Evolutionary conservation across 345 rosid species (phyloP), one percentile per base, ranked within the genome.

Genomic region (Turnera subulata): DNA sequence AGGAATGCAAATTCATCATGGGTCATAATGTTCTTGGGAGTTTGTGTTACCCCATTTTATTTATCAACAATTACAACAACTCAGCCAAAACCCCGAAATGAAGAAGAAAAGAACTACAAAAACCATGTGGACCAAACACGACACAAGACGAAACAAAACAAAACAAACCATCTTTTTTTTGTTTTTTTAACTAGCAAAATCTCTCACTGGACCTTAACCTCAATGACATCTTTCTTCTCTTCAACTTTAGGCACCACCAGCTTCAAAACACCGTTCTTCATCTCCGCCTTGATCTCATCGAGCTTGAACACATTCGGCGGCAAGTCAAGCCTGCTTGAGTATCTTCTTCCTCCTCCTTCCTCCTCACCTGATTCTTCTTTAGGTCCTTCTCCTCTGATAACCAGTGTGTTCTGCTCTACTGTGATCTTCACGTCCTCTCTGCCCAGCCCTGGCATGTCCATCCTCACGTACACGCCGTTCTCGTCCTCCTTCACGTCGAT

Each of bases 181-280:
- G n/a, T n/a, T n/a, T n/a, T n/a, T n/a, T n/a, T n/a, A n/a, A n/a
- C n/a, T 4, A 29, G 35, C 4, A 11, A 40, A 40, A 4, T 10
- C 8, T 6, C 1, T 49, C 52, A 84, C 64, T 73, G 78, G 2
- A 86, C 58, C 13, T 65, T 60, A 20, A 88, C 85, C 40, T 79
- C 65, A 19, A 66, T 55, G 0, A 84, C 90, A 44, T 85, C 70
- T 24, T 26, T 60, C 43, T 72, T 64, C 67, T 84, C 91, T n/a
- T 81, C 82, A 23, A 74, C 69, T 82, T 86, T 91, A 0, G 96
- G 89, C 61, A 91, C 77, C 18, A 71, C 75, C 26, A 91, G 82
- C 63, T 73, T 84, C 68, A 91, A 42, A 40, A 91, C 96, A 0
- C 98, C 98, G 32, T 91, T 78, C 79, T 81, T 91, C 95, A 91